Conservation (phyloP, 805 yeast genomes). For the Kuraishia floccosa region DNA sequence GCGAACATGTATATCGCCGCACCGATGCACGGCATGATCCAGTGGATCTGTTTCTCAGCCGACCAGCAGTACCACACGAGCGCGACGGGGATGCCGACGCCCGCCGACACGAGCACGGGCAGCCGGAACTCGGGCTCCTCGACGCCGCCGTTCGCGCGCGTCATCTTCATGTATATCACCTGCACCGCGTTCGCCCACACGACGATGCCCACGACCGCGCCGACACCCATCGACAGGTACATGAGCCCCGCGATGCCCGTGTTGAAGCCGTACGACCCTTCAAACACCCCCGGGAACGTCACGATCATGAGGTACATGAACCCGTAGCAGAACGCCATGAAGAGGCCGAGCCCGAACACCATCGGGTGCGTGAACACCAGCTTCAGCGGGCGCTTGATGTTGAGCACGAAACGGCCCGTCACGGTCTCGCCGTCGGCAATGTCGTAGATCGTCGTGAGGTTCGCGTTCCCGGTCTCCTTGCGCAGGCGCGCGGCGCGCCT, state of each 20-base stretch:
- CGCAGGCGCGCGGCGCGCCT: slow-evolving; percentile 34
- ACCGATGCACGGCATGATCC: slow-evolving; percentile 58
- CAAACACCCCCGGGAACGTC: slow-evolving; percentile 45
- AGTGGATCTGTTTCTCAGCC: slow-evolving; percentile 40
- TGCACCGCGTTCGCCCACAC: slow-evolving; percentile 37
- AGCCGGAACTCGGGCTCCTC: slow-evolving; percentile 51
- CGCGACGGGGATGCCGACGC: slow-evolving; percentile 46
- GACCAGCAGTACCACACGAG: slow-evolving; percentile 68
- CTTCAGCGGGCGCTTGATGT: slow-evolving; percentile 42
- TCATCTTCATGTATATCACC: slow-evolving; percentile 22
- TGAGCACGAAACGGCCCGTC: slow-evolving; percentile 23
- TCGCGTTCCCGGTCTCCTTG: slow-evolving; percentile 40
- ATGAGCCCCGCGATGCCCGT: slow-evolving; percentile 43
- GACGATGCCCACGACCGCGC: slow-evolving; percentile 36
- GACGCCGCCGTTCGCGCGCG: slow-evolving; percentile 35
- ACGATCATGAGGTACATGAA: slow-evolving; percentile 53
- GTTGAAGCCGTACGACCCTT: slow-evolving; percentile 30
- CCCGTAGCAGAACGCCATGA: slow-evolving; percentile 58
- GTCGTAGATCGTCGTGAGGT: slow-evolving; percentile 51
- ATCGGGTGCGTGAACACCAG: slow-evolving; percentile 48
- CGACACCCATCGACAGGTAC: slow-evolving; percentile 47
- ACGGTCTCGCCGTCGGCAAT: slow-evolving; percentile 37
- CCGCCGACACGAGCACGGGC: slow-evolving; percentile 36
- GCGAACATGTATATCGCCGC: slow-evolving; percentile 48
- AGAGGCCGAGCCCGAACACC: slow-evolving; percentile 50